Evolutionary conservation across 139 green algal species (phyloP).

Genomic region (Chlorella sp.): DNA sequence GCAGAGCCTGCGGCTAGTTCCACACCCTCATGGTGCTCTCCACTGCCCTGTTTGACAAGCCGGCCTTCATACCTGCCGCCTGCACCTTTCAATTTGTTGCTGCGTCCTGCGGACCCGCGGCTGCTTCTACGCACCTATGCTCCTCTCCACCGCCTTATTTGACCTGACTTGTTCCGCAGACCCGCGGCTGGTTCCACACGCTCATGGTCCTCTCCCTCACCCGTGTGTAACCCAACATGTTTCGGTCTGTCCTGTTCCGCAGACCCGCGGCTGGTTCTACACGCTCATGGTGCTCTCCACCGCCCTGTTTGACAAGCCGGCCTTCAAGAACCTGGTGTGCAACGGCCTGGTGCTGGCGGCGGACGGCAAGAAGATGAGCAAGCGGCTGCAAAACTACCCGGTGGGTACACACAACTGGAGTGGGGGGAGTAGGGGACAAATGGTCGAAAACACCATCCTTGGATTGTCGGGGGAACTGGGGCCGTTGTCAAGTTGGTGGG

Average conservation of each 20-base stretch:
- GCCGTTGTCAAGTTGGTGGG: too few species aligned
- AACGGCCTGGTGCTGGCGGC: slow-evolving; percentile 98
- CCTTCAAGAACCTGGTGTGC: slow-evolving; percentile 99
- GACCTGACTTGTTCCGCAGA: slow-evolving; percentile 44
- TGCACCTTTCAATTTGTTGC: too few species aligned
- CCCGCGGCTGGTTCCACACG: slow-evolving; percentile 95
- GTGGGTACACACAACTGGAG: slow-evolving; percentile 60
- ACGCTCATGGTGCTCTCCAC: slow-evolving; percentile 99
- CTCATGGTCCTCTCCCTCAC: slow-evolving; percentile 98
- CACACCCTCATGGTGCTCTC: slow-evolving; percentile 99
- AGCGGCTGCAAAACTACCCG: slow-evolving; percentile 99
- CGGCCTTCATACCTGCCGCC: slow-evolving; percentile 90
- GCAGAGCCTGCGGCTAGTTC: slow-evolving; percentile 86
- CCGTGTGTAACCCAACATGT: too few species aligned
- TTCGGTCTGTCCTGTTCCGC: neutral
- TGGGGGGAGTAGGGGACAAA: too few species aligned
- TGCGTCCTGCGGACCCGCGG: slow-evolving; percentile 52
- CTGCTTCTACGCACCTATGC: slow-evolving; percentile 99
- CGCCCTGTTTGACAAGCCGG: slow-evolving; percentile 97
- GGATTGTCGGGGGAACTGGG: too few species aligned
- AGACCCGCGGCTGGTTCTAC: slow-evolving; percentile 94
- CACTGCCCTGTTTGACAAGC: slow-evolving; percentile 98
- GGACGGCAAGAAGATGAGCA: slow-evolving; percentile 99
- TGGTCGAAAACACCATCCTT: too few species aligned
- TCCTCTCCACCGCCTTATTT: too few species aligned